These are phyloP conservation scores for Amborella trichopoda DNA, from an alignment of 164 flowering plant genomes.

Conservation along the genomic window DNA sequence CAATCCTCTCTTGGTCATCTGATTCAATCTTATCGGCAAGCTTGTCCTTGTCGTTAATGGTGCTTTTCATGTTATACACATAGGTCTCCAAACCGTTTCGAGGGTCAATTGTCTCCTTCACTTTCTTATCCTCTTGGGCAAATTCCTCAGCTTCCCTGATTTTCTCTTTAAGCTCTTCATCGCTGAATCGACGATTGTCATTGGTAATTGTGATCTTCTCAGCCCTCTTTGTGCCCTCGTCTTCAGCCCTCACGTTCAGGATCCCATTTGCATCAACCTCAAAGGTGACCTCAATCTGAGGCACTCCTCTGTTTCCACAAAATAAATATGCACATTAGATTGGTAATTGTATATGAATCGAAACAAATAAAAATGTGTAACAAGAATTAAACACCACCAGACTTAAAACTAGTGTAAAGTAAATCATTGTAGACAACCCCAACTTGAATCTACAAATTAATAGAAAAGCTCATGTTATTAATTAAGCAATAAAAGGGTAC, in stretches of 20 bases:
- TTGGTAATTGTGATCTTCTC: conserved; percentile 35
- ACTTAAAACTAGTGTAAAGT: no score
- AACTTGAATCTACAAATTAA: no score
- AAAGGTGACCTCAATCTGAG: no score
- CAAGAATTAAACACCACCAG: no score
- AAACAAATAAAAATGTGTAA: no score
- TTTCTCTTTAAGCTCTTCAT: conserved; percentile 43
- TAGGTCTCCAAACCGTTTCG: conserved; percentile 42
- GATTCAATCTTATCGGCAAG: conserved; percentile 32
- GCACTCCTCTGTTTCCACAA: no score
- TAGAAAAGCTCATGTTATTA: no score
- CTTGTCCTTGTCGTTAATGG: conserved; percentile 35
- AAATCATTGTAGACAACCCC: no score
- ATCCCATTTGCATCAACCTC: conserved; percentile 49
- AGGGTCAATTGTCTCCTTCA: conserved; percentile 36
- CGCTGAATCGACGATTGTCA: conserved; percentile 41
- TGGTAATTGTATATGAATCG: no score
- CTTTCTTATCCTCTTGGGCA: conserved; percentile 38
- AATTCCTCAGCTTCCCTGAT: conserved; percentile 40
- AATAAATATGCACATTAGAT: no score
- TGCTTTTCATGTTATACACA: conserved; percentile 36
- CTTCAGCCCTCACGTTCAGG: conserved; percentile 40
- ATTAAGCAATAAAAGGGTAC: no score
- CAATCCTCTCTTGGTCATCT: conserved; percentile 41
- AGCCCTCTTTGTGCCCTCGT: conserved; percentile 35